Base-by-base conservation (phyloP, 345 rosid genomes). In the Euclidium syriacum region DNA sequence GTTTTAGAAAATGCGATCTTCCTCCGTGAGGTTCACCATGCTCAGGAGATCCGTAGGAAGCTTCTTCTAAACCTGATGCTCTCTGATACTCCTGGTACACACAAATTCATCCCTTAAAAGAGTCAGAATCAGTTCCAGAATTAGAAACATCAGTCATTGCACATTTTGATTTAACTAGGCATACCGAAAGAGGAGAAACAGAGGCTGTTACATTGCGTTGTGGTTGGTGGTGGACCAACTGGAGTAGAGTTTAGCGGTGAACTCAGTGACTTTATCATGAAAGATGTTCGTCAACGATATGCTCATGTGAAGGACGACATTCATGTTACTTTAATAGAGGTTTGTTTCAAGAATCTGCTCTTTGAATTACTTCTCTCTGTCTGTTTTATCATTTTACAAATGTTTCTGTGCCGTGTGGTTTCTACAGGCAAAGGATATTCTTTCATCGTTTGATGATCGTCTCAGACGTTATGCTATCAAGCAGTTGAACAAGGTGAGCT, bases 171-270 rank as follows among this genome's bases (percentile, higher is more conserved):
- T 35, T 27, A 0, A 34, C 46, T 80, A 88, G 96, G 96, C 15
- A 54, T 85, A 68, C 67, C 88, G 4, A 88, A 82, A 59, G 83
- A 81, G 52, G 98, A 92, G 81, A 92, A 85, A 76, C 57, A 77
- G 52, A 85, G 97, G 73, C 72, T 90, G 65, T 74, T 90, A 33
- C 97, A 87, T 58, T 90, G 96, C 65, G 95, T 94, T 62, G 97
- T 94, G 39, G 99, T 94, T 3, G 99, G 99, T 72, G 99, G 96
- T 62, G 97, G 97, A 54, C 97, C 99, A 1, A 94, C 99, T 0
- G 97, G 99, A 24, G 97, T 94, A 23, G 99, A 90, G 81, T 94
- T 94, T 73, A 94, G 97, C 20, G 99, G 99, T 40, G 97, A 94
- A 64, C 82, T 90, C 27, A 87, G 99, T 75, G 99, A 94, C 67